Evolutionary conservation across 805 yeast species (phyloP).

Genomic region (Geotrichum ghanense): DNA sequence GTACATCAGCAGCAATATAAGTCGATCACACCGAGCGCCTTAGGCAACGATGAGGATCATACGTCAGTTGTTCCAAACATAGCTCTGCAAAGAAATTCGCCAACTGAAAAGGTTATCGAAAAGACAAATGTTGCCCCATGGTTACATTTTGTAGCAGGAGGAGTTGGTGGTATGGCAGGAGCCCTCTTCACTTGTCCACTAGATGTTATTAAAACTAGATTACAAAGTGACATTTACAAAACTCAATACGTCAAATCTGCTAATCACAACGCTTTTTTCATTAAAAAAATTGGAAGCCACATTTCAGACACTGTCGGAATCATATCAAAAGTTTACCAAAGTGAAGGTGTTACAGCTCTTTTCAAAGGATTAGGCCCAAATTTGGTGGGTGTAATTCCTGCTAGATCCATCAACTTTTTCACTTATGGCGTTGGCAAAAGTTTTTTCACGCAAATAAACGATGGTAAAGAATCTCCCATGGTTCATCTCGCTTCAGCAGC

Average conservation of each 20-base stretch:
- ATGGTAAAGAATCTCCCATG: slow-evolving; percentile 71
- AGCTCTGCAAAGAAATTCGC: slow-evolving; percentile 8
- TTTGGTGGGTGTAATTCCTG: slow-evolving; percentile 94
- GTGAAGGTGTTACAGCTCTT: slow-evolving; percentile 77
- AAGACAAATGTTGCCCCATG: slow-evolving; percentile 33
- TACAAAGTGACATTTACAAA: slow-evolving; percentile 75
- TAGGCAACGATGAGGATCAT: slow-evolving; percentile 16
- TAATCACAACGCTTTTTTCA: slow-evolving; percentile 5
- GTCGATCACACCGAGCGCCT: too few relatives aligned
- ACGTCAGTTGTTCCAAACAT: slow-evolving; percentile 17
- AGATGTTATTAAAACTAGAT: slow-evolving; percentile 90
- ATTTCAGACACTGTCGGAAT: slow-evolving; percentile 74
- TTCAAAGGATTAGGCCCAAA: slow-evolving; percentile 96
- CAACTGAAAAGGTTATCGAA: slow-evolving; percentile 9
- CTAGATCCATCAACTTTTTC: slow-evolving; percentile 91
- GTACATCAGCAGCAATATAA: too few relatives aligned
- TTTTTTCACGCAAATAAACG: slow-evolving; percentile 52
- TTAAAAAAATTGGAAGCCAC: slow-evolving; percentile 38
- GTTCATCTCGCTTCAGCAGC: slow-evolving; percentile 81
- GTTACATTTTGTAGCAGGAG: slow-evolving; percentile 36
- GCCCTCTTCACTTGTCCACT: slow-evolving; percentile 90
- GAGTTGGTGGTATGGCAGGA: slow-evolving; percentile 94
- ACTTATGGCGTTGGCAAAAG: slow-evolving; percentile 94
- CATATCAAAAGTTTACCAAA: slow-evolving; percentile 49
- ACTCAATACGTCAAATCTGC: slow-evolving; percentile 8